Conservation (phyloP, 2,329 filamentous ascomycete genomes). For the Cephalotrichum gorgonifer region DNA sequence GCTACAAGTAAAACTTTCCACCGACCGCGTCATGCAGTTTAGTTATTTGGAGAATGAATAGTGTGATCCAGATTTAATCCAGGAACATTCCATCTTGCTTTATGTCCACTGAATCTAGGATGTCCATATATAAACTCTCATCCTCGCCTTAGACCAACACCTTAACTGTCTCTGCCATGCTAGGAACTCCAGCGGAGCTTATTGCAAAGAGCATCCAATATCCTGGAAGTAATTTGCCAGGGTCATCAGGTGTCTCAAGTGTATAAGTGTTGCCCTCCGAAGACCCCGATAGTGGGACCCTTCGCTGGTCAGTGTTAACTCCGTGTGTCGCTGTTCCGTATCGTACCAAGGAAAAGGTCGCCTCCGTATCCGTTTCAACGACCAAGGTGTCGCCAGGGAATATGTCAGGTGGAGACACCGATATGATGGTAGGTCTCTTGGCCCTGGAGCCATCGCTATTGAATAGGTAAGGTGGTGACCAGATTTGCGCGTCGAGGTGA, state of each 20-base stretch:
- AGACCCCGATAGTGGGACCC: constrained; percentile 30
- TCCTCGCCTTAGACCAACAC: too few species aligned
- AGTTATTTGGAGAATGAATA: too few species aligned
- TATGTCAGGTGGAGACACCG: constrained; percentile 20
- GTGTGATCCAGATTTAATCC: too few species aligned
- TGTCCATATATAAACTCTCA: too few species aligned
- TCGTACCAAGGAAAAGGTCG: constrained; percentile 32
- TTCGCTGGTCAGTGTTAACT: constrained; percentile 47
- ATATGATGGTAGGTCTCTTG: constrained; percentile 29
- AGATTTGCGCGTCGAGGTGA: constrained; percentile 45
- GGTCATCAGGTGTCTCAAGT: constrained; percentile 31
- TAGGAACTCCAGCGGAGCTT: constrained; percentile 32
- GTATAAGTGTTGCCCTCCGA: constrained; percentile 21
- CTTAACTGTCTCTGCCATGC: constrained; percentile 29
- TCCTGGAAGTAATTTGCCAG: constrained; percentile 39
- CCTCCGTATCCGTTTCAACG: constrained; percentile 11
- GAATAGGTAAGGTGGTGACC: constrained; percentile 44
- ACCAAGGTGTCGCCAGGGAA: constrained; percentile 15
- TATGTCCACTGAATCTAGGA: too few species aligned
- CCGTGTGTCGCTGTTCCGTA: constrained; percentile 41
- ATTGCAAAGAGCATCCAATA: constrained; percentile 44
- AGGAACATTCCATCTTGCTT: too few species aligned
- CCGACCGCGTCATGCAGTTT: too few species aligned
- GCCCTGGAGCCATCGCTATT: constrained; percentile 27
- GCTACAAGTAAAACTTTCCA: too few species aligned